A percentile compares a stretch with the other conserved stretches of the same genome.
These are phyloP conservation scores for Fusarium gaditjirri DNA, from an alignment of 2,329 filamentous ascomycete species.

Conservation along the genomic window DNA sequence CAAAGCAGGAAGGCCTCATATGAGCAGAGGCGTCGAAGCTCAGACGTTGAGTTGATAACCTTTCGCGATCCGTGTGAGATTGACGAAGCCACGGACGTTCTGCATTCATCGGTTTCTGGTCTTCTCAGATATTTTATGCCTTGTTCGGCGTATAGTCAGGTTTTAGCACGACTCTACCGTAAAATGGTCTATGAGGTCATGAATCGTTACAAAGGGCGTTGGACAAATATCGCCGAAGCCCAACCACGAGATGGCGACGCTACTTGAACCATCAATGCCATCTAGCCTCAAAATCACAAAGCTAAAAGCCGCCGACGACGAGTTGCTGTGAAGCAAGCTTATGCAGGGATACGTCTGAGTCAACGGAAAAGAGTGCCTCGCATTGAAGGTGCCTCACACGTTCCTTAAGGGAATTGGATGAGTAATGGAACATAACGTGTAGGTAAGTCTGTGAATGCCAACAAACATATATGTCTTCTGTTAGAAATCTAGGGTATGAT, in stretches of 20 bases:
- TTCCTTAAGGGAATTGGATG: neutral
- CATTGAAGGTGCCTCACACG: neutral
- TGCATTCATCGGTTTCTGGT: neutral
- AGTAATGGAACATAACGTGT: neutral
- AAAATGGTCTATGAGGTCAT: neutral
- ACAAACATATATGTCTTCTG: neutral
- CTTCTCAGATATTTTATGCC: neutral
- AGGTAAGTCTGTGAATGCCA: neutral
- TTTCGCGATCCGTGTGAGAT: neutral
- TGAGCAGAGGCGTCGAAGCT: neutral
- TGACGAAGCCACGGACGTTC: neutral
- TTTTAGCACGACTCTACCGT: neutral
- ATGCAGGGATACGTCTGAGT: neutral
- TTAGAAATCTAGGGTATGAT: neutral
- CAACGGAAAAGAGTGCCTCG: neutral
- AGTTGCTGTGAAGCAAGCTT: neutral
- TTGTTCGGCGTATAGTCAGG: neutral
- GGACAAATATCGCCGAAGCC: neutral
- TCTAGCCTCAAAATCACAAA: too few relatives aligned
- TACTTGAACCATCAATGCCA: neutral
- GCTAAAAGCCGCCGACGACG: too few relatives aligned
- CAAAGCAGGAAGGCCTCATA: neutral
- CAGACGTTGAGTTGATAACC: neutral
- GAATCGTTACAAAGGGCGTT: neutral
- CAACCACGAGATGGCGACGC: neutral